These are phyloP conservation scores for Leccinum pseudoinsigne DNA, from an alignment of 1,284 basidiomycete genomes.

Conservation along the genomic window DNA sequence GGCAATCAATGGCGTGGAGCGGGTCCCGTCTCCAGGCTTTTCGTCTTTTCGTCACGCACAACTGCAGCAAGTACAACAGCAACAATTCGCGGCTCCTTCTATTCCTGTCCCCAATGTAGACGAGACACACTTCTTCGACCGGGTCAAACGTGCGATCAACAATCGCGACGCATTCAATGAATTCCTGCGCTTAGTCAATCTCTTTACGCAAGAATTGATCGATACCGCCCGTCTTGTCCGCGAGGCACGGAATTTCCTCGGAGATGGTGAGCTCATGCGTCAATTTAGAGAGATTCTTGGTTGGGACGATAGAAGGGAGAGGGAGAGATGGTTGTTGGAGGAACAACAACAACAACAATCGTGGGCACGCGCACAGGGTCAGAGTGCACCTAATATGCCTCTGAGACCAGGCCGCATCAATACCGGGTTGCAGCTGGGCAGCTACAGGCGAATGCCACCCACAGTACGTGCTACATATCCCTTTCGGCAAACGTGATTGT, in stretches of 20 bases:
- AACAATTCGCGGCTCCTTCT: slow-evolving; percentile 26
- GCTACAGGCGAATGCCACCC: slow-evolving; percentile 86
- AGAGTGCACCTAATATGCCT: slow-evolving; percentile 42
- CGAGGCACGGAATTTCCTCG: slow-evolving; percentile 63
- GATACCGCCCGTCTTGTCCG: slow-evolving; percentile 81
- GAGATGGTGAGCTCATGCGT: slow-evolving; percentile 75
- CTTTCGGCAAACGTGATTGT: neutral
- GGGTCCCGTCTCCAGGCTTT: slow-evolving; percentile 23
- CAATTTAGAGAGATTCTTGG: slow-evolving; percentile 93
- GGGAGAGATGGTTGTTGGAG: slow-evolving; percentile 46
- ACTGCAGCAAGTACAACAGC: slow-evolving; percentile 30
- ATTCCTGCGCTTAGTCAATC: slow-evolving; percentile 93
- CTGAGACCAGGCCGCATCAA: slow-evolving; percentile 56
- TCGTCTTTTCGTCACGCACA: slow-evolving; percentile 25
- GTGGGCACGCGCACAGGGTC: slow-evolving; percentile 43
- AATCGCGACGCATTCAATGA: slow-evolving; percentile 93
- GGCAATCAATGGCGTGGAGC: slow-evolving; percentile 20
- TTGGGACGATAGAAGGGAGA: slow-evolving; percentile 74
- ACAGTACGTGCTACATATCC: slow-evolving; percentile 48
- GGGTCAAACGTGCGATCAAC: slow-evolving; percentile 86
- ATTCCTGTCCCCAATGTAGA: slow-evolving; percentile 46
- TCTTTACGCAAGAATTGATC: slow-evolving; percentile 95
- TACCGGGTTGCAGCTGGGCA: slow-evolving; percentile 68
- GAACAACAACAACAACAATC: slow-evolving; percentile 44
- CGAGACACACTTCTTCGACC: slow-evolving; percentile 91